phyloP scores from a whole-genome alignment of 768 basidiomycete genomes.

The Crassisporium funariophilum region DNA sequence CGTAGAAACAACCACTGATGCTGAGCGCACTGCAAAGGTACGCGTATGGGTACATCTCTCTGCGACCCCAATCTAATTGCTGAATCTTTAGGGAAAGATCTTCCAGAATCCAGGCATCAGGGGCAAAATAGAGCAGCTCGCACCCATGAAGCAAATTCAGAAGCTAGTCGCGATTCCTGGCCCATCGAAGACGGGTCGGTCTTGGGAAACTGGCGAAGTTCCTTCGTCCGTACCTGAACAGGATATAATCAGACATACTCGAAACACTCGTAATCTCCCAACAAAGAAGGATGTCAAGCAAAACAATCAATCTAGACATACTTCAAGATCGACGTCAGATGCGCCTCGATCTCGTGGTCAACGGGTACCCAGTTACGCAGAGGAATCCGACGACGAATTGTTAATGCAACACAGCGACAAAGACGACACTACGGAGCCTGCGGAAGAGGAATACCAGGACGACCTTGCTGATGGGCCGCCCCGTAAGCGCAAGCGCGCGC shows the following conservation, averaged over 20 bases:
- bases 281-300: constrained; percentile 8
- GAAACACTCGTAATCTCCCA: constrained; percentile 1
- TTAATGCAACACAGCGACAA: constrained; percentile 23
- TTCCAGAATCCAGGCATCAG: too few species aligned
- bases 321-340: constrained; percentile 12
- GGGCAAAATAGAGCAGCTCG: constrained; percentile 3
- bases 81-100: constrained; percentile 4
- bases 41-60: too few species aligned
- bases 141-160: constrained; percentile 1
- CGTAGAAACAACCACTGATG: background rate
- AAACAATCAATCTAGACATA: constrained; percentile 9
- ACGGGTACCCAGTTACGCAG: constrained; percentile 13
- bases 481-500: constrained; percentile 49
- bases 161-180: constrained; percentile 4
- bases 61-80: too few species aligned
- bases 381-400: constrained; percentile 31
- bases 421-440: constrained; percentile 42
- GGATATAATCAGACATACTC: constrained; percentile 30
- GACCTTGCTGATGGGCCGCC: constrained; percentile 29
- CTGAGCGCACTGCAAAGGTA: background rate
- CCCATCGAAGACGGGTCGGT: constrained; percentile 14
- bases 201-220: constrained; percentile 41
- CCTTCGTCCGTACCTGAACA: constrained; percentile 67
- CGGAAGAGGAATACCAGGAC: constrained; percentile 43
- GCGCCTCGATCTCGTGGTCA: constrained; percentile 7